phyloP scores from a whole-genome alignment of 805 yeast genomes.

The Debaryomyces hansenii region DNA sequence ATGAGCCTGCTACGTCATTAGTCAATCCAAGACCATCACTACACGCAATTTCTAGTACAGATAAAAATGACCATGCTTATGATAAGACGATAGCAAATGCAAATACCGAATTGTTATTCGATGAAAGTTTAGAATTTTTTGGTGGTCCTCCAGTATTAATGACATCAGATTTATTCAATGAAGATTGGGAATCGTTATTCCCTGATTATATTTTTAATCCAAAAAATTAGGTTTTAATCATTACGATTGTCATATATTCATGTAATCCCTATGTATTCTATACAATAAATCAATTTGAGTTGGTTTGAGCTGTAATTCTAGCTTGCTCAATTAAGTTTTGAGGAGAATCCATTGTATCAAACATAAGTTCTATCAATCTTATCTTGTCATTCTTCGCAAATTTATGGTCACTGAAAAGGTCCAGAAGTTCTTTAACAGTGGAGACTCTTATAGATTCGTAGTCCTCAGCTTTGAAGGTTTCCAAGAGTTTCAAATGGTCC shows the following conservation, averaged over 20 bases:
- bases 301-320: constrained; percentile 28
- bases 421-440: constrained; percentile 25
- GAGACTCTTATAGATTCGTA: constrained; percentile 26
- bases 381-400: constrained; percentile 32
- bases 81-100: constrained; percentile 9
- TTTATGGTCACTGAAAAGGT: constrained; percentile 22
- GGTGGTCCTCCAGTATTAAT: constrained; percentile 55
- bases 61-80: background rate
- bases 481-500: constrained; percentile 34
- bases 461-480: constrained; percentile 30
- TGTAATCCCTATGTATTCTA: background rate
- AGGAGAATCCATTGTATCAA: constrained; percentile 40
- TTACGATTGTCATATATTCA: background rate
- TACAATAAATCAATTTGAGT: background rate
- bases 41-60: background rate
- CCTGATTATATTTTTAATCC: constrained; percentile 44
- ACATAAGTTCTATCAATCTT: constrained; percentile 36
- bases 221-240: constrained; percentile 6
- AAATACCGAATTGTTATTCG: constrained; percentile 20
- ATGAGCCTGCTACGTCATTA: background rate
- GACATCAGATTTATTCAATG: constrained; percentile 48
- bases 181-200: constrained; percentile 51
- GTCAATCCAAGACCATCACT: background rate
- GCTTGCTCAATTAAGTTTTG: constrained; percentile 36
- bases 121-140: constrained; percentile 37